These are phyloP conservation scores for Xylaria sp. DNA, from an alignment of 2,329 filamentous ascomycete species.

Conservation along the genomic window DNA sequence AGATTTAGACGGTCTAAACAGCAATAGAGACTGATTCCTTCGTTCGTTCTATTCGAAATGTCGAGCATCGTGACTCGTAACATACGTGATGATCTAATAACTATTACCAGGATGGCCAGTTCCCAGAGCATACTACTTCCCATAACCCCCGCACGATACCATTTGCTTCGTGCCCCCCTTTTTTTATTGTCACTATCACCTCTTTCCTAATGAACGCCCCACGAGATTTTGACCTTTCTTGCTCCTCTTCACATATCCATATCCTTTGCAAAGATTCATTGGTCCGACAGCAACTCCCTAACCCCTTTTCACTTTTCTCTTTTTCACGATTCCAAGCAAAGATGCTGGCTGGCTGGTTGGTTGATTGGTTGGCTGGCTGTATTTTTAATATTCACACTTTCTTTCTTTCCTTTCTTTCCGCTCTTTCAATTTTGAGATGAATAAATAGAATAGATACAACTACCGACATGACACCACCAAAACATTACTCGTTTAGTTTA, in stretches of 20 bases:
- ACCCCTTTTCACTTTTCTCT: too few relatives aligned
- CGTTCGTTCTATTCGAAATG: conserved; percentile 15
- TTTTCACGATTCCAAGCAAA: too few relatives aligned
- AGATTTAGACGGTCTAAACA: conserved; percentile 21
- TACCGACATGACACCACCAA: not conserved
- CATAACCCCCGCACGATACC: not conserved
- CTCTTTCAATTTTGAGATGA: too few relatives aligned
- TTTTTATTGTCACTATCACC: not conserved
- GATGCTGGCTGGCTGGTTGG: too few relatives aligned
- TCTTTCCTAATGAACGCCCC: conserved; percentile 11
- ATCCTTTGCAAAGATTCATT: not conserved
- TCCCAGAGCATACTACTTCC: not conserved
- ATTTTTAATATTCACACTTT: not conserved
- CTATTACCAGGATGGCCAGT: conserved; percentile 5
- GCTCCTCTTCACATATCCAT: not conserved
- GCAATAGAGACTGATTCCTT: conserved; percentile 20
- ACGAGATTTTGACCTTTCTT: not conserved
- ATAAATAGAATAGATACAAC: not conserved
- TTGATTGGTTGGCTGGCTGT: not conserved
- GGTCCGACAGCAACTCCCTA: not conserved
- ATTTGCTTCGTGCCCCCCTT: conserved; percentile 1
- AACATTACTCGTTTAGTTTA: too few relatives aligned
- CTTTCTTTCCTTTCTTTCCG: too few relatives aligned
- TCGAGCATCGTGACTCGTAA: conserved; percentile 25
- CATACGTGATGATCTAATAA: conserved; percentile 29